Evolutionary conservation across 2,329 filamentous ascomycete species (phyloP), one percentile per base, ranked within the genome.

Genomic region (Trichoderma koningiopsis): DNA sequence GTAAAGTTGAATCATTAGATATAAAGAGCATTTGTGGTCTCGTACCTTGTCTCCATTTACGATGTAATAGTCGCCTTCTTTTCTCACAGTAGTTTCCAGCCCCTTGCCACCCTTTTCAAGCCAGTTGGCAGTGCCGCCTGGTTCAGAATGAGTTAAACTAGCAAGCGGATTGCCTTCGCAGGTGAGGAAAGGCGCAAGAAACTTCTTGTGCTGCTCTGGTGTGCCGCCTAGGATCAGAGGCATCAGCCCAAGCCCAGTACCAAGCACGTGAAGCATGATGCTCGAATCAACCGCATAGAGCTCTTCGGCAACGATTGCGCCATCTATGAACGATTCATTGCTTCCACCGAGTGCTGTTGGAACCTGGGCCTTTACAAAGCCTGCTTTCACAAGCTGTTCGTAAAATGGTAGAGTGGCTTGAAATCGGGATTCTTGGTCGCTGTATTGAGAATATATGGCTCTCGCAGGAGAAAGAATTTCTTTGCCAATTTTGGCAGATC

Each of bases 71-170:
- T 52, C 43, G 1, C 60, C 60, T 4, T 62, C 60, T 27, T 62
- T 62, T 13, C 60, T 47, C 2, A 31, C 43, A 35, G 60, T 62
- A 52, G 60, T 62, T 27, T 62, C 60, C 16, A 62, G n/a, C 27
- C 60, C 43, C 35, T 62, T 52, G 47, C 60, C 60, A 37, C 60
- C 60, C 22, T 62, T 62, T 53, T 62, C 60, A 52, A 62, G 60
- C 60, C 60, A 62, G 22, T 62, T 62, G 60, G 60, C 60, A 13
- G 60, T 62, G n/a, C 60, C 60, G 3, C 60, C 60, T 13, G 60
- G 60, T 27, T 62, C 60, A 2, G 60, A 62, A 35, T 62, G 60
- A 1, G 60, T 52, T 24, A 62, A 27, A 35, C 60, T 62, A 0
- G 60, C 60, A 53, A 62, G 60, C 10, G 60, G 60, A 31, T 62